Base-by-base conservation (phyloP, 2,329 filamentous ascomycete genomes). In the Fusarium longipes region DNA sequence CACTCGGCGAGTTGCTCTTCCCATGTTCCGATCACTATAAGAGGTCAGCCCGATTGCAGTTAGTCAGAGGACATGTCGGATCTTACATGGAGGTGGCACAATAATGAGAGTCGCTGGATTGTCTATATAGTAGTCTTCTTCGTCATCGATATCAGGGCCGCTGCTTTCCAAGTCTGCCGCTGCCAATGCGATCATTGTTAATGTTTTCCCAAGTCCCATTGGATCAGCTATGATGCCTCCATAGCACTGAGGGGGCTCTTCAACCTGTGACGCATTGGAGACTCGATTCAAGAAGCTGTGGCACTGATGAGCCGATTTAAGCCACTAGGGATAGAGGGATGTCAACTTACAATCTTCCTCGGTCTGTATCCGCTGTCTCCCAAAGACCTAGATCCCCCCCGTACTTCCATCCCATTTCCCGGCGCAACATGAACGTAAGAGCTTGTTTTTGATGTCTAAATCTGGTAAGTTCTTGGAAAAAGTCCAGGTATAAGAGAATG, bases 141-240 rank as follows among this genome's bases (percentile, higher is more conserved):
- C 25, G 8, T 5, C n/a, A 14, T 24, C 10, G 3, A 44, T 17
- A 0, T 14, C 3, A 4, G 6, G 30, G 5, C 3, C 11, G 4
- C 22, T 2, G 5, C 10, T 25, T 3, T 62, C 48, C 2, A 57
- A 3, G 14, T 74, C 72, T 0, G 69, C 62, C 2, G 80, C 81
- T 3, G 76, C 68, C 2, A 84, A 56, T 1, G 81, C 69, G 25
- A 83, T 79, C 77, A 82, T 82, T 0, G 77, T 77, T 1, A 83
- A 59, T 1, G 81, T 82, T 52, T 84, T 84, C 0, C 82, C 82
- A 0, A 83, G 69, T 1, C 82, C 82, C 82, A 83, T 84, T 0
- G 77, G 74, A 57, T 83, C 82, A 1, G 81, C 81, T 22, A 83
- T 71, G n/a, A 83, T 79, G 2, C 82, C 82, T 0, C 82, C 82